Evolutionary conservation across 1,139 yeast genomes (phyloP).

Genomic region (Saccharomyces hybrid): DNA sequence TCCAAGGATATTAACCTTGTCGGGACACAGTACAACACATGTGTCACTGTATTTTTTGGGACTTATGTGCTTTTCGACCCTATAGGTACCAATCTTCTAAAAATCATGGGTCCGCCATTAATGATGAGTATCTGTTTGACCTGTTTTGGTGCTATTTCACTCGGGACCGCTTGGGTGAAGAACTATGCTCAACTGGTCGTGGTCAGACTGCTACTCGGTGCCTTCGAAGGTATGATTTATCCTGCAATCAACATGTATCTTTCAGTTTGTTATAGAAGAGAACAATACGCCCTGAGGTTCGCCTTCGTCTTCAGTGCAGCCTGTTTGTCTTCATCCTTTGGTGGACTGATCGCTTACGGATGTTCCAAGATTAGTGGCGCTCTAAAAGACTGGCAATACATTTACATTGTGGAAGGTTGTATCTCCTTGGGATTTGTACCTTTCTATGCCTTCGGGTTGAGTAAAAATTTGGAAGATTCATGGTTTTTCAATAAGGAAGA

Average conservation of each 20-base stretch:
- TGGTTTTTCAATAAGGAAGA: constrained; percentile 45
- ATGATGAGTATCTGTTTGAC: constrained; percentile 32
- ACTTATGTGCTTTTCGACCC: constrained; percentile 50
- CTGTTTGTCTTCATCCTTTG: constrained; percentile 41
- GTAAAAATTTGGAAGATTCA: constrained; percentile 25
- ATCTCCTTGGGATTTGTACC: constrained; percentile 46
- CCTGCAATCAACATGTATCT: constrained; percentile 38
- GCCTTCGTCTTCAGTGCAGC: constrained; percentile 39
- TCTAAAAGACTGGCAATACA: constrained; percentile 47
- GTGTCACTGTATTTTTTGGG: constrained; percentile 47
- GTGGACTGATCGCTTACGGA: constrained; percentile 41
- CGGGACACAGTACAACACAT: constrained; percentile 45
- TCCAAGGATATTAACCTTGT: constrained; percentile 42
- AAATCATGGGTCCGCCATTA: constrained; percentile 30
- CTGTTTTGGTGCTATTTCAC: constrained; percentile 43
- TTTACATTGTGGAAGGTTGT: constrained; percentile 48
- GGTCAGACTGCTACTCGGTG: constrained; percentile 42
- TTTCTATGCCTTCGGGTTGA: constrained; percentile 26
- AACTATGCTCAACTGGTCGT: constrained; percentile 40
- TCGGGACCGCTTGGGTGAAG: constrained; percentile 41
- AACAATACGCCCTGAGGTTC: constrained; percentile 39
- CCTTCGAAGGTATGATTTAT: constrained; percentile 51
- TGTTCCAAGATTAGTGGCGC: constrained; percentile 34
- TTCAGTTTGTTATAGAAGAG: constrained; percentile 36
- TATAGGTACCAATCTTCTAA: constrained; percentile 40